phyloP scores from a whole-genome alignment of 2,329 filamentous ascomycete species.

The Pseudopyrenochaeta lycopersici region DNA sequence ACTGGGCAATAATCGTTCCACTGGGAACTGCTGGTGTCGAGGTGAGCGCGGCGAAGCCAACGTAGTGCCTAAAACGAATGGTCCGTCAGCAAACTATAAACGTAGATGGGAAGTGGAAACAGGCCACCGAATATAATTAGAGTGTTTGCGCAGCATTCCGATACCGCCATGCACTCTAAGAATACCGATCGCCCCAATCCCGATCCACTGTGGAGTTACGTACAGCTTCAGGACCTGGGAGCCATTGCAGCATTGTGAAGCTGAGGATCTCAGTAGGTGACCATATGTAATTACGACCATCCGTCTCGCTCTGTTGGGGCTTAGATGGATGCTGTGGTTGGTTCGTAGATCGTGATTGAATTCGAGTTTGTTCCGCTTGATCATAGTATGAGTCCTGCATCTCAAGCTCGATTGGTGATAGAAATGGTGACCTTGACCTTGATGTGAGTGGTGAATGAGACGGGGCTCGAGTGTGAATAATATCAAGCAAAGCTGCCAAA shows the following conservation, averaged over 20 bases:
- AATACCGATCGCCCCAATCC: not conserved
- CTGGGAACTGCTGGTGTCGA: slow-evolving; percentile 26
- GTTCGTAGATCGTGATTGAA: slow-evolving; percentile 2
- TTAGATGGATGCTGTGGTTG: slow-evolving; percentile 7
- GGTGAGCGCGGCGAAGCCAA: slow-evolving; percentile 55
- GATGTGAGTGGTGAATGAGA: slow-evolving; percentile 18
- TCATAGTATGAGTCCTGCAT: slow-evolving; percentile 27
- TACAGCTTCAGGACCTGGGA: slow-evolving; percentile 67
- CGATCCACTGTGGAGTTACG: not conserved
- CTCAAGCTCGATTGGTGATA: slow-evolving; percentile 41
- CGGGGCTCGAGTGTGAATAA: slow-evolving; percentile 35
- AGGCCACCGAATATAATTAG: not conserved
- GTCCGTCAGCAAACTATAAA: slow-evolving; percentile 33
- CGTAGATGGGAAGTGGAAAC: not conserved
- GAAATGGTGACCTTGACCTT: slow-evolving; percentile 39
- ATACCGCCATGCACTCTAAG: not conserved
- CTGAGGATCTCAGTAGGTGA: slow-evolving; percentile 64
- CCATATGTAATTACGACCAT: slow-evolving; percentile 7
- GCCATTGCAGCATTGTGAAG: slow-evolving; percentile 64
- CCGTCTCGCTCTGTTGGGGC: slow-evolving; percentile 20
- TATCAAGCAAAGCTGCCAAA: slow-evolving; percentile 44
- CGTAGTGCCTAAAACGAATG: slow-evolving; percentile 22
- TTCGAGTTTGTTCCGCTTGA: slow-evolving; percentile 9
- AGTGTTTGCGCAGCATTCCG: not conserved
- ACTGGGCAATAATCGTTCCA: slow-evolving; percentile 32